Percentiles rank a stretch among this genome's conserved stretches.
These are phyloP conservation scores for Plasmodium cynomolgi DNA, from an alignment of 169 alveolate species.

Conservation along the genomic window DNA sequence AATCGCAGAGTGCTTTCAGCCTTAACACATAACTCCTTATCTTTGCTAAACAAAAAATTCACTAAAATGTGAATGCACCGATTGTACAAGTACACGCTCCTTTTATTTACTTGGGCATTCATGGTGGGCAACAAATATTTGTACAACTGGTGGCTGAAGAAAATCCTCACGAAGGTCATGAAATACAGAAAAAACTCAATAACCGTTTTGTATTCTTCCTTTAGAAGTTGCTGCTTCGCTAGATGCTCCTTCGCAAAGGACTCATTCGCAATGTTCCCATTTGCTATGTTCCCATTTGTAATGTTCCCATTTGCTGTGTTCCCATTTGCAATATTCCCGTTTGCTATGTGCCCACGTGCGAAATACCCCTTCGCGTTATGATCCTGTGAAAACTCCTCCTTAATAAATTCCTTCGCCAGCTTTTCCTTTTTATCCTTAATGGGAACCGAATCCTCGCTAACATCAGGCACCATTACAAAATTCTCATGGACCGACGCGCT, in stretches of 20 bases:
- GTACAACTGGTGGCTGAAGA: conserved; percentile 31
- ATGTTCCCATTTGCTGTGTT: not conserved
- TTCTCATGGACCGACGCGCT: not conserved
- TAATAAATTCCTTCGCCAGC: not conserved
- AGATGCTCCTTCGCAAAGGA: not conserved
- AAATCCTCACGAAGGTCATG: conserved; percentile 41
- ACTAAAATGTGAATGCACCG: conserved; percentile 50
- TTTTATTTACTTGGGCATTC: conserved; percentile 9
- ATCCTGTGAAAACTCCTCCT: conserved; percentile 6
- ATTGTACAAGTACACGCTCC: conserved; percentile 9
- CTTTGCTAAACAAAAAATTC: conserved; percentile 51
- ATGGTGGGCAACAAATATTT: not conserved
- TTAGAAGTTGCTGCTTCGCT: conserved; percentile 10
- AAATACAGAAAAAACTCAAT: conserved; percentile 34
- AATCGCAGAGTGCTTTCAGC: conserved; percentile 22
- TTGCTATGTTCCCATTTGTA: too few relatives aligned
- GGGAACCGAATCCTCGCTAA: not conserved
- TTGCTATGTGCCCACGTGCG: not conserved
- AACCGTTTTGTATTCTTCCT: conserved; percentile 12
- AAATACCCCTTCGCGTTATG: not conserved
- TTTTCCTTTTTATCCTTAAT: not conserved
- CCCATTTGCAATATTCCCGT: not conserved
- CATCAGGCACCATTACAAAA: not conserved
- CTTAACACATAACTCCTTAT: conserved; percentile 7
- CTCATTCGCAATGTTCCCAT: not conserved